These are phyloP conservation scores for Neonectria punicea DNA, from an alignment of 2,329 filamentous ascomycete genomes.

Conservation along the genomic window DNA sequence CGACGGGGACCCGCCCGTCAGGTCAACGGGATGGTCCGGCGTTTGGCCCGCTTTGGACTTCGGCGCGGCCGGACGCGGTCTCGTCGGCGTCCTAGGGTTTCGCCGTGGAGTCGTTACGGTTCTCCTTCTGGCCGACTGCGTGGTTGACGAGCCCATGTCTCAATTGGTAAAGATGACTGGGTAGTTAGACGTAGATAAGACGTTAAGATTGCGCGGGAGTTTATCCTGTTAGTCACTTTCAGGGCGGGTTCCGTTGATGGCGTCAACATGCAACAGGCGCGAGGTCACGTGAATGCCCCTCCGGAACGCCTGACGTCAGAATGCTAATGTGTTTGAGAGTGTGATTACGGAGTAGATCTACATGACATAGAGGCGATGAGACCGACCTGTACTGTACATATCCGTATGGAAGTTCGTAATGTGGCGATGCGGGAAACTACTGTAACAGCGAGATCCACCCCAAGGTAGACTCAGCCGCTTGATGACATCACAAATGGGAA, in stretches of 20 bases:
- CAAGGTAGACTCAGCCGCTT: not conserved
- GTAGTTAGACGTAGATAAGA: not conserved
- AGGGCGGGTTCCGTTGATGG: not conserved
- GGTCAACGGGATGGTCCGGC: slow-evolving; percentile 17
- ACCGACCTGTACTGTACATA: too few species aligned
- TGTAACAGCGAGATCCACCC: not conserved
- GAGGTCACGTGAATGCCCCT: slow-evolving; percentile 1
- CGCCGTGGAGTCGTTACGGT: not conserved
- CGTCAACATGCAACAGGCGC: not conserved
- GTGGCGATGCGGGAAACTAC: not conserved
- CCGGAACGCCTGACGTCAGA: not conserved
- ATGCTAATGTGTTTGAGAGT: not conserved
- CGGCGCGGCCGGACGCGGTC: not conserved
- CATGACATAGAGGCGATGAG: not conserved
- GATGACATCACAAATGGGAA: not conserved
- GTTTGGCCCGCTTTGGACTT: slow-evolving; percentile 17
- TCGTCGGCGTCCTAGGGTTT: slow-evolving; percentile 9
- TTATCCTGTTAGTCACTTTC: too few species aligned
- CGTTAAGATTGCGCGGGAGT: not conserved
- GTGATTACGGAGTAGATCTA: not conserved
- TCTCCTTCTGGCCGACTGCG: not conserved
- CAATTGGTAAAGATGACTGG: not conserved
- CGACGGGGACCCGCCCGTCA: slow-evolving; percentile 9
- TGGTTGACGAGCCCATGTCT: slow-evolving; percentile 19
- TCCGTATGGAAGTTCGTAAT: not conserved